Base-by-base conservation (phyloP, 768 basidiomycete species). In the Phylloporus scabripes region DNA sequence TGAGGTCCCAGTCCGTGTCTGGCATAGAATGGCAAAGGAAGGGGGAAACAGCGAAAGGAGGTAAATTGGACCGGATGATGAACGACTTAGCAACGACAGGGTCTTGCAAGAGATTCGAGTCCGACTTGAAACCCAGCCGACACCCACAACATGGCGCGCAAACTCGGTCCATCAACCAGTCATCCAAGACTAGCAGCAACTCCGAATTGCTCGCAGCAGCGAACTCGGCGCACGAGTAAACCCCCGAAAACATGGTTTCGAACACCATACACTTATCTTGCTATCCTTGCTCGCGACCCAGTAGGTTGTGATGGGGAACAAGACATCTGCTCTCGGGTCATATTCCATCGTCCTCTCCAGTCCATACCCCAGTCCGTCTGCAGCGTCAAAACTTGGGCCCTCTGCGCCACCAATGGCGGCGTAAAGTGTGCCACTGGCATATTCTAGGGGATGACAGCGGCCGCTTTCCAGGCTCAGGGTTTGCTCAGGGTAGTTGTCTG, bases 151-250 rank as follows among this genome's bases (percentile, higher is more conserved):
- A 28, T 26, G 7, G 32, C 3, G 1, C 34, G 7, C 17, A 7
- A 37, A 37, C 38, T 40, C 38, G 15, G 15, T 23, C 12, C 14
- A 8, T 6, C 8, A 8, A 34, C 67, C 60, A 91, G 68, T 93
- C 94, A 3, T 87, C 93, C 41, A n/a, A n/a, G n/a, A n/a, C n/a
- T n/a, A n/a, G 87, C 82, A 5, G 93, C 88, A 36, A 92, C 77
- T n/a, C 92, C 92, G 88, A 91, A 67, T 96, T 93, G 62, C 88
- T 91, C 8, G 89, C 86, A 52, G 90, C 92, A 87, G 56, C 38
- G 21, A 21, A 32, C 38, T 14, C 20, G 15, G 29, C 34, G 29
- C 2, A 41, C 55, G 26, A 57, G 40, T 3, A 26, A 34, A 11
- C 10, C 23, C 8, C 8, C 26, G 7, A 7, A 28, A 28, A 28